Percentiles rank a stretch among this genome's conserved stretches.
Evolutionary conservation across 495 filamentous ascomycete genomes (phyloP).

Genomic region (Rhypophila decipiens): DNA sequence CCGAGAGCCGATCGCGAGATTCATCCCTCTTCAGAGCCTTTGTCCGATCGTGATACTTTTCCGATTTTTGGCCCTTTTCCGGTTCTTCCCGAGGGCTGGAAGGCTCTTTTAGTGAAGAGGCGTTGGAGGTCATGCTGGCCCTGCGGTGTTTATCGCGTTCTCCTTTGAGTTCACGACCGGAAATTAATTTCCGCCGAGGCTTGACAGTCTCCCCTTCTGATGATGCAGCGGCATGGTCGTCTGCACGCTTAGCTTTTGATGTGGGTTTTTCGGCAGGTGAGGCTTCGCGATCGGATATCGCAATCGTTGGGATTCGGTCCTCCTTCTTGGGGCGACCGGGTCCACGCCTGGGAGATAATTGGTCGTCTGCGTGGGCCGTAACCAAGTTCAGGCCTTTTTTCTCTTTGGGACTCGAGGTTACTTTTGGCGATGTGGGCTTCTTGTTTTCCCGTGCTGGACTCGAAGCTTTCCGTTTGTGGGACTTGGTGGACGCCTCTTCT

Average conservation of each 20-base stretch:
- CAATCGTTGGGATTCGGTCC: slow-evolving; percentile 35
- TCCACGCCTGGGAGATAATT: slow-evolving; percentile 40
- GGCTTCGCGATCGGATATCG: slow-evolving; percentile 47
- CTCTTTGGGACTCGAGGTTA: slow-evolving; percentile 35
- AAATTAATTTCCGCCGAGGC: slow-evolving; percentile 54
- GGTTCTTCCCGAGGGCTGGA: slow-evolving; percentile 39
- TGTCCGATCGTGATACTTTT: slow-evolving; percentile 44
- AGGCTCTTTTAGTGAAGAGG: slow-evolving; percentile 33
- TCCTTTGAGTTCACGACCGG: slow-evolving; percentile 51
- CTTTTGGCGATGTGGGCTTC: slow-evolving; percentile 23
- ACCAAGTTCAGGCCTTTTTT: slow-evolving; percentile 34
- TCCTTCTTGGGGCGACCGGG: slow-evolving; percentile 45
- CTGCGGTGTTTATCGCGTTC: slow-evolving; percentile 49
- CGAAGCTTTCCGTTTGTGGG: slow-evolving; percentile 43
- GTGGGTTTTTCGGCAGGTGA: slow-evolving; percentile 38
- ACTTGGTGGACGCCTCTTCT: slow-evolving; percentile 26
- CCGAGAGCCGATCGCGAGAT: slow-evolving; percentile 45
- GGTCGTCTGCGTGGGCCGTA: slow-evolving; percentile 30
- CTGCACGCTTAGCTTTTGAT: slow-evolving; percentile 37
- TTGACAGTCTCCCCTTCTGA: slow-evolving; percentile 50
- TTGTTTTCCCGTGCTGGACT: slow-evolving; percentile 43
- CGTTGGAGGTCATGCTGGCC: slow-evolving; percentile 41
- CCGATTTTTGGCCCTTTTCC: slow-evolving; percentile 31
- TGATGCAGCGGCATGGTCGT: slow-evolving; percentile 40
- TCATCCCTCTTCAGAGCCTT: slow-evolving; percentile 49